These are phyloP conservation scores for Penicillium ochrochloron DNA, from an alignment of 495 filamentous ascomycete species.

Conservation along the genomic window DNA sequence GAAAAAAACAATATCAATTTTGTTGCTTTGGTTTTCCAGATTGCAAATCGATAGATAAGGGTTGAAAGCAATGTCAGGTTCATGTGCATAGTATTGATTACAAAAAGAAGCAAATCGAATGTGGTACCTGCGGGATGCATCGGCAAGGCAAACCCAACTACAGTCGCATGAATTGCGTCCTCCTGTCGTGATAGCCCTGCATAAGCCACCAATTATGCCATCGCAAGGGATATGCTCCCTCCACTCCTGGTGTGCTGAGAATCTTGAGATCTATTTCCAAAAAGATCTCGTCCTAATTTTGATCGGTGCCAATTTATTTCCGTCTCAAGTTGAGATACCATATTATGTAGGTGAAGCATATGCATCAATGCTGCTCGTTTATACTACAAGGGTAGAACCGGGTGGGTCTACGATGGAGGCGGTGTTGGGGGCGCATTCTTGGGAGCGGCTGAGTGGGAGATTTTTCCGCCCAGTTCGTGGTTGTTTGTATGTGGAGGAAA, in stretches of 20 bases:
- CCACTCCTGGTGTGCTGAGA: neutral
- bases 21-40: neutral
- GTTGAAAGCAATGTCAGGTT: neutral
- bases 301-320: neutral
- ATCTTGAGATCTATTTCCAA: neutral
- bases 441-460: neutral
- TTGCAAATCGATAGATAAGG: neutral
- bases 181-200: conserved; percentile 1
- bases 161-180: neutral
- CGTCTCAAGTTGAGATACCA: neutral
- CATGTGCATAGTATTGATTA: neutral
- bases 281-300: neutral
- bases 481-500: neutral
- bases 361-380: neutral
- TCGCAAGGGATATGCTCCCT: neutral
- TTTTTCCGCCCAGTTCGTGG: neutral
- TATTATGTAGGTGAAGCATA: neutral
- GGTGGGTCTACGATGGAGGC: neutral
- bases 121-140: conserved; percentile 4
- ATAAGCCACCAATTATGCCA: conserved; percentile 1
- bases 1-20: neutral
- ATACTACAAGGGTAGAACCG: neutral
- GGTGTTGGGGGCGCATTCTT: neutral
- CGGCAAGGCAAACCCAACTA: neutral
- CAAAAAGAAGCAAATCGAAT: conserved; percentile 1